Percentiles rank a stretch among this genome's conserved stretches.
These are phyloP conservation scores for Globisporangium alternatum DNA, from an alignment of 352 stramenopile species.

Conservation along the genomic window DNA sequence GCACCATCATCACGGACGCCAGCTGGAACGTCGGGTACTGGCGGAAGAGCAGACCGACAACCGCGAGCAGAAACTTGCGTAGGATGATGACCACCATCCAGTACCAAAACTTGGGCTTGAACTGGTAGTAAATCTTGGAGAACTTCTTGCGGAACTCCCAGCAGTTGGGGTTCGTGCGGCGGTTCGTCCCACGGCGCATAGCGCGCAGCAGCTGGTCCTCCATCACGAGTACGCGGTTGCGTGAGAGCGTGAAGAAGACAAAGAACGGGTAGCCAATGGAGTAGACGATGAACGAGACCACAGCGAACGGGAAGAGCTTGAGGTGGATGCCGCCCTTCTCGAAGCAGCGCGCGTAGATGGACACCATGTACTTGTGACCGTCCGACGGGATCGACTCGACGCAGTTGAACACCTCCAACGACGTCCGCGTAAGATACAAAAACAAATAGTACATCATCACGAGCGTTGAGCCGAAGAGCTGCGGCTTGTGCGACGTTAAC, in stretches of 20 bases:
- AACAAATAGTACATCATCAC: conserved; percentile 87
- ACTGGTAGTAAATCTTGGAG: conserved; percentile 85
- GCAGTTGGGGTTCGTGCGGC: conserved; percentile 69
- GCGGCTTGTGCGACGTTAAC: conserved; percentile 59
- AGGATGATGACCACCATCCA: conserved; percentile 83
- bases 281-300: conserved; percentile 65
- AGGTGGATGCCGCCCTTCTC: conserved; percentile 56
- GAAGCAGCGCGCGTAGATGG: conserved; percentile 66
- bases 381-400: conserved; percentile 57
- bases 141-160: conserved; percentile 76
- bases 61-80: conserved; percentile 69
- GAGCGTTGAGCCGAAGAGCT: conserved; percentile 66
- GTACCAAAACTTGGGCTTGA: conserved; percentile 78
- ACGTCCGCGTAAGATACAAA: conserved; percentile 71
- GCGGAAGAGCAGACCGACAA: conserved; percentile 67
- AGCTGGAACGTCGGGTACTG: conserved; percentile 73
- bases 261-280: conserved; percentile 72
- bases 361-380: conserved; percentile 69
- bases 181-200: conserved; percentile 50
- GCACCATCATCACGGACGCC: conserved; percentile 68
- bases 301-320: conserved; percentile 57
- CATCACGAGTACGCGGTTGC: conserved; percentile 55
- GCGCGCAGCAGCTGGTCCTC: conserved; percentile 63
- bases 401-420: conserved; percentile 80
- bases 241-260: conserved; percentile 58